These are phyloP conservation scores for Suhomyces kilbournensis DNA, from an alignment of 805 yeast species.

Conservation along the genomic window DNA sequence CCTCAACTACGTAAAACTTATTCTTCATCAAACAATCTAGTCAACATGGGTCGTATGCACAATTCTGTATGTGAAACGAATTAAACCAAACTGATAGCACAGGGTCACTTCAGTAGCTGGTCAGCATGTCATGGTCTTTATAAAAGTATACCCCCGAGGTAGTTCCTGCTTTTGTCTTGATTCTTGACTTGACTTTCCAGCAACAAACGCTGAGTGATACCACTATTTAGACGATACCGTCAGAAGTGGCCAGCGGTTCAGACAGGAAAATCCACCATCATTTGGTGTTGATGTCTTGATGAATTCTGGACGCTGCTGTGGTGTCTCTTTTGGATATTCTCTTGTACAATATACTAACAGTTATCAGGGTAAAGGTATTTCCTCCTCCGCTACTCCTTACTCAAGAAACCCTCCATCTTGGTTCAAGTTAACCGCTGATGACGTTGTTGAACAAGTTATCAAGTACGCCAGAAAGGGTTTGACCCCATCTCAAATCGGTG, in stretches of 20 bases:
- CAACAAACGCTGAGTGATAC: constrained; percentile 44
- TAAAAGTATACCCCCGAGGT: constrained; percentile 11
- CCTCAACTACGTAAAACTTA: constrained; percentile 1
- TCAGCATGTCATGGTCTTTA: constrained; percentile 12
- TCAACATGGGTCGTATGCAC: constrained; percentile 99
- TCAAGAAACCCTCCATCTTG: constrained; percentile 98
- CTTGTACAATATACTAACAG: constrained; percentile 36
- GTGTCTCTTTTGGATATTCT: background rate
- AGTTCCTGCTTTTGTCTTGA: constrained; percentile 22
- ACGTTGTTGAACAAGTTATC: constrained; percentile 96
- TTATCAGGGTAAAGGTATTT: constrained; percentile 94
- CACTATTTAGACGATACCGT: constrained; percentile 23
- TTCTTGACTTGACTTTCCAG: constrained; percentile 10
- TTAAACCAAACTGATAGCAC: constrained; percentile 22
- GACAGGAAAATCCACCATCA: background rate
- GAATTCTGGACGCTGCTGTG: background rate
- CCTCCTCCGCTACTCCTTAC: constrained; percentile 98
- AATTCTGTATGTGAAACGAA: constrained; percentile 73
- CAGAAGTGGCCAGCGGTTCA: background rate
- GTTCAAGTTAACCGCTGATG: constrained; percentile 96
- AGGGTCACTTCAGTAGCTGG: constrained; percentile 23
- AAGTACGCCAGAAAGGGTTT: constrained; percentile 99
- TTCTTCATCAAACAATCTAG: constrained; percentile 32
- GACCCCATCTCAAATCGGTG: constrained; percentile 99
- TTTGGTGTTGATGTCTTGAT: background rate